Evolutionary conservation across 257 asterid genomes (phyloP).

Genomic region (Solanum boliviense): DNA sequence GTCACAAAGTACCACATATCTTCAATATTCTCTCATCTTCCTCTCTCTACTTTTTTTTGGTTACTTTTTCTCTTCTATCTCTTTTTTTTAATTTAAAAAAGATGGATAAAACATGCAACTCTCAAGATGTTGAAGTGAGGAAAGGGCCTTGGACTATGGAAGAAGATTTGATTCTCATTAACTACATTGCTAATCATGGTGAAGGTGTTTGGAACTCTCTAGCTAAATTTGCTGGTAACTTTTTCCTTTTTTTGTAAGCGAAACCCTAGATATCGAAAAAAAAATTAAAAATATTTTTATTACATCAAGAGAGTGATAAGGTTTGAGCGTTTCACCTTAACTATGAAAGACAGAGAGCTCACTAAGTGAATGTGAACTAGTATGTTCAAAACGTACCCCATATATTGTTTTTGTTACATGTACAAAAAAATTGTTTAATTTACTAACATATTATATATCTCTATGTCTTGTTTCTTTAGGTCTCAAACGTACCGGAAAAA

Average conservation of each 20-base stretch:
- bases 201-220: conserved; percentile 98
- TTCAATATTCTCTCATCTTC: background rate
- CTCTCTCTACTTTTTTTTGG: background rate
- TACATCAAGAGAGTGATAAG: background rate
- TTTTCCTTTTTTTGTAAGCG: background rate
- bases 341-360: background rate
- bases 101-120: conserved; percentile 75
- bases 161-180: conserved; percentile 88
- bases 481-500: conserved; percentile 88
- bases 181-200: conserved; percentile 93
- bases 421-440: background rate
- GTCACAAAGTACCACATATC: conserved; percentile 13
- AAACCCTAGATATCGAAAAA: background rate
- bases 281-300: background rate
- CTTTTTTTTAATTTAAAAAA: background rate
- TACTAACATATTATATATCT: background rate
- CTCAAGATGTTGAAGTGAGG: conserved; percentile 82
- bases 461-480: conserved; percentile 22
- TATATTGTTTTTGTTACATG: background rate
- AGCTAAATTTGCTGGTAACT: conserved; percentile 80
- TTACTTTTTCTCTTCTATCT: background rate
- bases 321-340: background rate
- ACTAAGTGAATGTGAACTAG: background rate
- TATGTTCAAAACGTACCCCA: background rate
- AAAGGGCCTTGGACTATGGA: conserved; percentile 99